A percentile compares a stretch with the other conserved stretches of the same genome.
phyloP scores from a whole-genome alignment of 805 yeast species.

The Ogataea pilisensis region DNA sequence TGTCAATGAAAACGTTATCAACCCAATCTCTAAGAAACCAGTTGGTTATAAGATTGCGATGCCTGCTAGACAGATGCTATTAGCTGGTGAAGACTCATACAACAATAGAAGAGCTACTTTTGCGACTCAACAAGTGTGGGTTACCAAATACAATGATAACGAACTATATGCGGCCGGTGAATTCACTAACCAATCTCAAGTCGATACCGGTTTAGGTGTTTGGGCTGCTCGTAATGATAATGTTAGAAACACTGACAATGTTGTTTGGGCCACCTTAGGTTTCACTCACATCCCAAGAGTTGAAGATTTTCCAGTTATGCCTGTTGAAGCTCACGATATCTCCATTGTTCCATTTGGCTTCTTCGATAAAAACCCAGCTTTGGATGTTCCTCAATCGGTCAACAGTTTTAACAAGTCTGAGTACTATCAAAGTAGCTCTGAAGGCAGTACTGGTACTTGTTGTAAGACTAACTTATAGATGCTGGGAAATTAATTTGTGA shows the following conservation, averaged over 20 bases:
- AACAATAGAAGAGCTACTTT: slow-evolving; percentile 68
- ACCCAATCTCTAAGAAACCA: slow-evolving; percentile 64
- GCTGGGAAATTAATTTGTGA: slow-evolving; percentile 11
- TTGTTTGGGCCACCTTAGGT: slow-evolving; percentile 79
- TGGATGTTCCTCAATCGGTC: slow-evolving; percentile 70
- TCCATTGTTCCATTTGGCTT: slow-evolving; percentile 67
- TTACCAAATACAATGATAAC: slow-evolving; percentile 70
- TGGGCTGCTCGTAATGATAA: slow-evolving; percentile 68
- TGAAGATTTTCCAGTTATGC: slow-evolving; percentile 90
- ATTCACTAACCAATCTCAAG: slow-evolving; percentile 74
- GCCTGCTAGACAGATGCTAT: slow-evolving; percentile 74
- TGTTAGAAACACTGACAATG: slow-evolving; percentile 71
- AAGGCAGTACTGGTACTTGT: slow-evolving; percentile 28
- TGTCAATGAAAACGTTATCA: slow-evolving; percentile 67
- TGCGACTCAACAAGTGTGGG: slow-evolving; percentile 80
- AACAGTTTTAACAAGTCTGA: slow-evolving; percentile 64
- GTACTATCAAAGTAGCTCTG: slow-evolving; percentile 27
- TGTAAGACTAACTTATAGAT: slow-evolving; percentile 31
- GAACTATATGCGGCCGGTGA: slow-evolving; percentile 80
- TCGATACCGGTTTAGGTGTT: slow-evolving; percentile 63
- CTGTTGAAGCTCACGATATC: slow-evolving; percentile 71
- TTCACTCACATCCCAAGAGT: slow-evolving; percentile 79
- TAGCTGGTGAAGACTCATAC: slow-evolving; percentile 60
- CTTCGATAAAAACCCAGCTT: slow-evolving; percentile 73
- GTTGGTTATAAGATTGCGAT: slow-evolving; percentile 71